Evolutionary conservation across 2,329 filamentous ascomycete genomes (phyloP).

Genomic region (Fusarium sp.): DNA sequence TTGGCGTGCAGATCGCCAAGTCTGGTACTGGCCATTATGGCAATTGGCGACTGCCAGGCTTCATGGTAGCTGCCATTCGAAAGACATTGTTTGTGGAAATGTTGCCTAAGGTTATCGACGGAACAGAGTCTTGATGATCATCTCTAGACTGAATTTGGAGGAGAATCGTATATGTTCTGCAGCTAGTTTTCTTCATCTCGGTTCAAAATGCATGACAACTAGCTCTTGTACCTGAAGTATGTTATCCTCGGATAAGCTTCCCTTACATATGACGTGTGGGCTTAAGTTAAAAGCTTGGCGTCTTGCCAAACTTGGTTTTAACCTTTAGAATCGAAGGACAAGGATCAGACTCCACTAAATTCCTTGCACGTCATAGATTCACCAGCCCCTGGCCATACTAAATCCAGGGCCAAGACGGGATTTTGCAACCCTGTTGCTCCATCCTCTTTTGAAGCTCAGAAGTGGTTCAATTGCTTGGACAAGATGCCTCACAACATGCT

Average conservation of each 20-base stretch:
- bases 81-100: conserved; percentile 8
- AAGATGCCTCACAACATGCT: conserved; percentile 27
- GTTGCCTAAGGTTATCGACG: conserved; percentile 5
- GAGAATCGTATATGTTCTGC: too few relatives aligned
- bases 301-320: background rate
- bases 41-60: conserved; percentile 8
- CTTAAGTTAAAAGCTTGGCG: background rate
- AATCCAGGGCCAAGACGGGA: conserved; percentile 1
- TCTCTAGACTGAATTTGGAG: too few relatives aligned
- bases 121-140: too few relatives aligned
- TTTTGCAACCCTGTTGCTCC: background rate
- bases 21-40: background rate
- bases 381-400: background rate
- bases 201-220: too few relatives aligned
- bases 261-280: background rate
- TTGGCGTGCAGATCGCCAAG: conserved; percentile 9
- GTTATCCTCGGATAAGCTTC: too few relatives aligned
- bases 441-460: background rate
- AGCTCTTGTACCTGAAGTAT: too few relatives aligned
- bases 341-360: background rate
- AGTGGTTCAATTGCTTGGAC: background rate
- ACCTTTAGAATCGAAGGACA: background rate
- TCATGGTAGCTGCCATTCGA: background rate
- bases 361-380: conserved; percentile 20
- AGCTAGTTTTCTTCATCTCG: too few relatives aligned